Conservation (phyloP, 164 flowering plant species). For the Cinnamomum chago region DNA sequence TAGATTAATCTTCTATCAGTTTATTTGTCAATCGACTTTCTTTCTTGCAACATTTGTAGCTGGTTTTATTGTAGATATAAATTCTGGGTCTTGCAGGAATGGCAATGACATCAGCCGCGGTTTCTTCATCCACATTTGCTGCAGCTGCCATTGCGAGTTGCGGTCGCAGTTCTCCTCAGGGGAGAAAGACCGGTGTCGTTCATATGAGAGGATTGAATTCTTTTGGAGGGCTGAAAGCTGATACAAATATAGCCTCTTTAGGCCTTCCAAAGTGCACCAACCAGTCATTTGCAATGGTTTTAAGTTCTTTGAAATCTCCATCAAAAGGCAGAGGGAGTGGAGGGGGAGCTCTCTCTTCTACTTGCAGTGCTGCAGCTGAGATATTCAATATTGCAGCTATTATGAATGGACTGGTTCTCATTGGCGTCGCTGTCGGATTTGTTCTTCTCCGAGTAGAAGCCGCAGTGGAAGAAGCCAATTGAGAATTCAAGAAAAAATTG, state of each 20-base stretch:
- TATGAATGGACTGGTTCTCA: conserved; percentile 48
- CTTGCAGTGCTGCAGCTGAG: conserved; percentile 49
- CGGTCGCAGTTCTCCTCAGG: conserved; percentile 15
- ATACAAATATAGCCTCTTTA: conserved; percentile 38
- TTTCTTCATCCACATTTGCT: conserved; percentile 17
- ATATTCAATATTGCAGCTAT: conserved; percentile 61
- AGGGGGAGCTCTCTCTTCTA: conserved; percentile 47
- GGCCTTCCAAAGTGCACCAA: conserved; percentile 51
- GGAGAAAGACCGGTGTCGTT: conserved; percentile 27
- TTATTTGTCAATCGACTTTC: too few relatives aligned
- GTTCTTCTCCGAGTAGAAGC: conserved; percentile 68
- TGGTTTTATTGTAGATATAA: too few relatives aligned
- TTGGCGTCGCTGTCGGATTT: conserved; percentile 65
- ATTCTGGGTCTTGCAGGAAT: conserved; percentile 11
- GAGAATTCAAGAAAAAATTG: background rate
- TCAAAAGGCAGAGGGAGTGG: conserved; percentile 25
- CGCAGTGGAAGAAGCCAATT: conserved; percentile 44
- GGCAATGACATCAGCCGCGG: conserved; percentile 43
- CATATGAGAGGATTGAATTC: conserved; percentile 54
- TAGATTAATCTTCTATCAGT: too few relatives aligned
- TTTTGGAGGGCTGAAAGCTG: conserved; percentile 66
- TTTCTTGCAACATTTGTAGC: too few relatives aligned
- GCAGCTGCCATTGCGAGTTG: conserved; percentile 10
- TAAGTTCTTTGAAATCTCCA: conserved; percentile 40
- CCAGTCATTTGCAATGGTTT: conserved; percentile 49